Evolutionary conservation across 257 asterid species (phyloP).

Genomic region (Petrea volubilis): DNA sequence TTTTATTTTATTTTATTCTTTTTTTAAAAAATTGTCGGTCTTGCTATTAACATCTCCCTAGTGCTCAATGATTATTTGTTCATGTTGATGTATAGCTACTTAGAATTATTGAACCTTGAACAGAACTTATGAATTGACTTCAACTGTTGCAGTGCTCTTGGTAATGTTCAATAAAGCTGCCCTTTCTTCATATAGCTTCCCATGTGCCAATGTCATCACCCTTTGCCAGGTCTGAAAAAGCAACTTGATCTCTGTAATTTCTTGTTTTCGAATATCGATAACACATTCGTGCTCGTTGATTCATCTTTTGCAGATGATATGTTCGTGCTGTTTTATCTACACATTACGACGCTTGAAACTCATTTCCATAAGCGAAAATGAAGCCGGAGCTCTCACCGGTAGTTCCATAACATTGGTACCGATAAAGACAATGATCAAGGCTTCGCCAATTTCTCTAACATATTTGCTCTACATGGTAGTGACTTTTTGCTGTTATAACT

Average conservation of each 20-base stretch:
- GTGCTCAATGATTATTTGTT: not conserved
- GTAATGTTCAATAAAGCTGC: slow-evolving; percentile 96
- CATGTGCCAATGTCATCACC: slow-evolving; percentile 89
- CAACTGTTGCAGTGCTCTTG: slow-evolving; percentile 71
- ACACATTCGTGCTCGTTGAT: slow-evolving; percentile 7
- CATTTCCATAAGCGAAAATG: slow-evolving; percentile 62
- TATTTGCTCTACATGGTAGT: slow-evolving; percentile 90
- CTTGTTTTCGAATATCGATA: not conserved
- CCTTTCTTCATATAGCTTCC: slow-evolving; percentile 87
- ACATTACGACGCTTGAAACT: slow-evolving; percentile 59
- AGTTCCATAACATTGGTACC: slow-evolving; percentile 57
- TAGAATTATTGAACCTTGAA: not conserved
- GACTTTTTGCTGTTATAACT: not conserved
- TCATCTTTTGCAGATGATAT: slow-evolving; percentile 62
- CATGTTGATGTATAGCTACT: not conserved
- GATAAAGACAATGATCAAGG: slow-evolving; percentile 48
- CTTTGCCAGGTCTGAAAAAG: slow-evolving; percentile 70
- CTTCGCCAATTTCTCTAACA: slow-evolving; percentile 71
- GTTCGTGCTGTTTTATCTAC: slow-evolving; percentile 74
- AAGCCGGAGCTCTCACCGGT: slow-evolving; percentile 40
- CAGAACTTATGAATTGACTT: slow-evolving; percentile 13
- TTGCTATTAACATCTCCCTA: not conserved
- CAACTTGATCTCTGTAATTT: slow-evolving; percentile 8
- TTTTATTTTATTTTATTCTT: not conserved
- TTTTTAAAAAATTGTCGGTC: not conserved